phyloP scores from a whole-genome alignment of 495 filamentous ascomycete genomes.

The Aspergillus mulundensis region DNA sequence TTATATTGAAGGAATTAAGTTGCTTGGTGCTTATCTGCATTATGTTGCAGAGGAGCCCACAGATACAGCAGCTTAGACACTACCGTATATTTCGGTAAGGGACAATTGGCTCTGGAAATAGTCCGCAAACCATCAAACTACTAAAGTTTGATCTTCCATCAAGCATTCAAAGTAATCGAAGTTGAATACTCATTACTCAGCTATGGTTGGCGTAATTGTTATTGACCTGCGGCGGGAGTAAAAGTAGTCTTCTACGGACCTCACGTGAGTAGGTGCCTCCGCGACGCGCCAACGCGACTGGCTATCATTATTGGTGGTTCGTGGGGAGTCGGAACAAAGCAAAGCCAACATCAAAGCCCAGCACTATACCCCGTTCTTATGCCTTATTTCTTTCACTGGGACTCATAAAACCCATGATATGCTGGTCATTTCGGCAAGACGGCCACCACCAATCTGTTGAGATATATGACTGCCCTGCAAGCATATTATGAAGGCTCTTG shows the following conservation, averaged over 20 bases:
- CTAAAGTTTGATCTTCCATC: too few species aligned
- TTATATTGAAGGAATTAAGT: slow-evolving; percentile 97
- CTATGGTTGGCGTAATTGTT: too few species aligned
- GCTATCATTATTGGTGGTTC: not conserved
- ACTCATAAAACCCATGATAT: not conserved
- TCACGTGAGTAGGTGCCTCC: not conserved
- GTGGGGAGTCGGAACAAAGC: not conserved
- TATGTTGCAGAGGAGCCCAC: slow-evolving; percentile 89
- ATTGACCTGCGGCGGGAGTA: too few species aligned
- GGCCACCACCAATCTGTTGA: not conserved
- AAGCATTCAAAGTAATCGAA: too few species aligned
- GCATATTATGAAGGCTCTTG: not conserved
- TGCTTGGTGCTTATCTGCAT: slow-evolving; percentile 92
- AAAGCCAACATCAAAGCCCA: not conserved
- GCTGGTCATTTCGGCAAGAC: not conserved
- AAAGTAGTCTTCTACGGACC: not conserved
- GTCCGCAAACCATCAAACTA: not conserved
- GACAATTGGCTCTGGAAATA: not conserved
- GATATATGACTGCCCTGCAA: not conserved
- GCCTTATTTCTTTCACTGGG: not conserved
- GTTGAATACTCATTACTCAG: too few species aligned
- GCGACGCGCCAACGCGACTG: slow-evolving; percentile 10
- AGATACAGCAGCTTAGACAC: slow-evolving; percentile 36
- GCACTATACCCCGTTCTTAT: not conserved
- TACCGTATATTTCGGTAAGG: not conserved